These are phyloP conservation scores for Exophiala calicioides DNA, from an alignment of 2,329 filamentous ascomycete species.

Conservation along the genomic window DNA sequence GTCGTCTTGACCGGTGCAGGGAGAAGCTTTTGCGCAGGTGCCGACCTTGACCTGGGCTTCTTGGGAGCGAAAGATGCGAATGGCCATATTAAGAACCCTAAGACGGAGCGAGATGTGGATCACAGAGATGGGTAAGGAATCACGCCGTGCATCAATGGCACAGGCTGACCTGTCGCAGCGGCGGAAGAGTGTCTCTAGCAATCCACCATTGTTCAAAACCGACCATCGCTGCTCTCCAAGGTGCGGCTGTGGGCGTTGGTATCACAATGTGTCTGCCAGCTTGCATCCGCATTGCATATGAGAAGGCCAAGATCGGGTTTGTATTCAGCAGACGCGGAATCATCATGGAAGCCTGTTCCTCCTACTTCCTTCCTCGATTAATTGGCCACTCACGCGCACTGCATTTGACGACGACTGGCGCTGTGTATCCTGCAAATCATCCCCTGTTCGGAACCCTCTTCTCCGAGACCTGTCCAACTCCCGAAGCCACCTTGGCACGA, in stretches of 20 bases:
- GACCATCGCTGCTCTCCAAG: conserved; percentile 61
- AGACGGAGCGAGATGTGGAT: conserved; percentile 31
- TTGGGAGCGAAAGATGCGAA: conserved; percentile 24
- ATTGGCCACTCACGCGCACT: conserved; percentile 64
- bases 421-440: conserved; percentile 56
- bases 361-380: conserved; percentile 68
- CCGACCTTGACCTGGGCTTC: conserved; percentile 54
- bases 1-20: conserved; percentile 59
- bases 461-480: conserved; percentile 61
- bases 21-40: conserved; percentile 59
- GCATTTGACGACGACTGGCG: conserved; percentile 66
- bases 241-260: conserved; percentile 61
- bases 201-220: conserved; percentile 61
- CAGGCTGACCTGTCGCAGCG: conserved; percentile 37
- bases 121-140: conserved; percentile 31
- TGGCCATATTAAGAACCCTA: conserved; percentile 20
- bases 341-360: conserved; percentile 68
- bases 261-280: conserved; percentile 64
- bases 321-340: conserved; percentile 69
- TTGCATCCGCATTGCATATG: conserved; percentile 53
- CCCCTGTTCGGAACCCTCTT: conserved; percentile 63
- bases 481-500: conserved; percentile 62
- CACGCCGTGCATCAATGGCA: background rate
- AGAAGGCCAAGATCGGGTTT: conserved; percentile 67
- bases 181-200: conserved; percentile 57